Evolutionary conservation across 148 eudicot species (phyloP), one percentile per base, ranked within the genome.

Genomic region (Vaccinium corymbosum): DNA sequence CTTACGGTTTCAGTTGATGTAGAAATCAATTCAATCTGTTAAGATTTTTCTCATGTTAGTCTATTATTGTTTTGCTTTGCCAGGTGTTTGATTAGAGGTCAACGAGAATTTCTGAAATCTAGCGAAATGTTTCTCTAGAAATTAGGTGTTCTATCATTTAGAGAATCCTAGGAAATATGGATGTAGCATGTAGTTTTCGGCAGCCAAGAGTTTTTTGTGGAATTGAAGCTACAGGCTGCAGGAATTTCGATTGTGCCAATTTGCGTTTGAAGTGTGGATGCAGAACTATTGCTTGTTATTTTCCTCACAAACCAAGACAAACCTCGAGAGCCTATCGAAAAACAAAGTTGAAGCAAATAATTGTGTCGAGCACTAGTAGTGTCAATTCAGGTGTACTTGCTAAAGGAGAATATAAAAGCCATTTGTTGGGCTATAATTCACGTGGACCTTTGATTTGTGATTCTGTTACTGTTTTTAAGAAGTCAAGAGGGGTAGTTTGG

Each of bases 131-230:
- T n/a, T 79, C 70, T 13, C 71, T 64, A 64, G 72, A 73, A 25
- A n/a, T 46, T 55, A 53, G 9, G 29, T 52, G 25, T 73, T 52
- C 62, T 79, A 83, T 75, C 19, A 12, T n/a, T 51, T 51, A 68
- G 46, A 70, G 75, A 57, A 46, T 32, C 8, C 68, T 14, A 50
- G 83, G 55, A 52, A 15, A 35, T 77, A 92, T 95, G 98, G 95
- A 95, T 14, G 66, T 87, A 50, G 87, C 90, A 16, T 92, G 88
- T 89, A 86, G 92, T 90, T 86, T 95, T 78, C 88, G 85, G 84
- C 95, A 87, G 82, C 89, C 94, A 17, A 88, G 73, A 87, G 83
- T 89, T 77, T 75, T 89, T 55, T 74, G 66, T 83, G 93, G 91
- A 74, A 72, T 83, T 80, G 89, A 94, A 78, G 84, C 80, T 42